Conservation (phyloP, 1,139 yeast genomes). For the Scheffersomyces illinoinensis region DNA sequence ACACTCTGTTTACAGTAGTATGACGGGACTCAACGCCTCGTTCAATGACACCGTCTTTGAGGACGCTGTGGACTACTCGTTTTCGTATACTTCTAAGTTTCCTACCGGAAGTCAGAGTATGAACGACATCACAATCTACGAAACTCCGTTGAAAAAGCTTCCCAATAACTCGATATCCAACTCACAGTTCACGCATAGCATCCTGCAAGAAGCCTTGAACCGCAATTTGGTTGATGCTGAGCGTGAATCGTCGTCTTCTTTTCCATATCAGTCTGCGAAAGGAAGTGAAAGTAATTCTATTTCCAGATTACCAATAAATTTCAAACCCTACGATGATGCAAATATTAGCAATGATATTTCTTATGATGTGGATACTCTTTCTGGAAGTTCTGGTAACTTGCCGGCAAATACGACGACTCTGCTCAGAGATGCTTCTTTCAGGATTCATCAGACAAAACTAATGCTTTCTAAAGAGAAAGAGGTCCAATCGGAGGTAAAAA, state of each 20-base stretch:
- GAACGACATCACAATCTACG: background rate
- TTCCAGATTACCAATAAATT: background rate
- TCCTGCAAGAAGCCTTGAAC: background rate
- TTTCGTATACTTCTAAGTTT: background rate
- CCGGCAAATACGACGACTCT: slow-evolving; percentile 8
- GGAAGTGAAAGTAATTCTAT: background rate
- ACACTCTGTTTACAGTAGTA: background rate
- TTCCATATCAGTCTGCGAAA: background rate
- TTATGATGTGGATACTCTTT: background rate
- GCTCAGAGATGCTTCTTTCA: slow-evolving; percentile 19
- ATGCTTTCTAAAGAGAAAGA: slow-evolving; percentile 4
- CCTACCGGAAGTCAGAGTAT: background rate
- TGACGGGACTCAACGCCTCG: background rate
- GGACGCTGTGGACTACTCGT: background rate
- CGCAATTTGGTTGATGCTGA: background rate
- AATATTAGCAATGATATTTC: background rate
- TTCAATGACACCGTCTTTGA: background rate
- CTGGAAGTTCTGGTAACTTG: background rate
- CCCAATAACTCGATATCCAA: background rate
- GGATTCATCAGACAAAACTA: slow-evolving; percentile 20
- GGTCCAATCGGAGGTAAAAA: slow-evolving; percentile 10
- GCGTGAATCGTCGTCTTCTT: background rate
- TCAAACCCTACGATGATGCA: background rate
- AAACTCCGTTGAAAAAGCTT: background rate
- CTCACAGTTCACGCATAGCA: background rate